phyloP scores from a whole-genome alignment of 2,329 filamentous ascomycete species.

The Clarireedia homoeocarpa region DNA sequence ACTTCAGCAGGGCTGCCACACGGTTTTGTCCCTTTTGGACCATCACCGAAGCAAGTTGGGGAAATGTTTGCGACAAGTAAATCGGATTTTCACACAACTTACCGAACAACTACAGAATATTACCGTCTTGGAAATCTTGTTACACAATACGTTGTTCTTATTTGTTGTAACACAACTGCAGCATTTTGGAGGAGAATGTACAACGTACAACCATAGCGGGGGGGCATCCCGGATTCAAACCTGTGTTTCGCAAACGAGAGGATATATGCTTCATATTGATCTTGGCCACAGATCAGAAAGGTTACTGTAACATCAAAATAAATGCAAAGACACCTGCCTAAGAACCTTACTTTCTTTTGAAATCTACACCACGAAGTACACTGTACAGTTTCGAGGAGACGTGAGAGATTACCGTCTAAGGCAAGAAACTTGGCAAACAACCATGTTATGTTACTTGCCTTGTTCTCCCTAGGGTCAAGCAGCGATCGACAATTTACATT shows the following conservation, averaged over 20 bases:
- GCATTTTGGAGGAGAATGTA: not conserved
- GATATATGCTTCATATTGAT: not conserved
- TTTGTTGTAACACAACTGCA: constrained; percentile 5
- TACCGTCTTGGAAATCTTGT: not conserved
- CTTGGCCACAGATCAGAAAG: not conserved
- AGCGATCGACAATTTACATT: constrained; percentile 4
- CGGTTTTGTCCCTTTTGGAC: not conserved
- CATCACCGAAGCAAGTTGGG: not conserved
- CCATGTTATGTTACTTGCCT: not conserved
- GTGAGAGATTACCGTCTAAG: not conserved
- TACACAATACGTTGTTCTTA: constrained; percentile 5
- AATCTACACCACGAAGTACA: not conserved
- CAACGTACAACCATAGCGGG: constrained; percentile 1
- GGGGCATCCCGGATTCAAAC: constrained; percentile 4
- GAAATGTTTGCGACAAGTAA: constrained; percentile 1
- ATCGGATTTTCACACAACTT: not conserved
- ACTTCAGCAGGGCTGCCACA: not conserved
- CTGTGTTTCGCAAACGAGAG: not conserved
- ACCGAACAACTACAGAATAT: too few relatives aligned
- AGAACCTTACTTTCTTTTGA: too few relatives aligned
- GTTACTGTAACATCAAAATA: not conserved
- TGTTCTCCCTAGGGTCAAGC: not conserved
- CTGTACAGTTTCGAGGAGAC: not conserved
- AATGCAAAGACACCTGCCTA: too few relatives aligned
- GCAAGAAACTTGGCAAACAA: constrained; percentile 2